Conservation (phyloP, 2,329 filamentous ascomycete species). For the Ophiostoma himal-ulmi region DNA sequence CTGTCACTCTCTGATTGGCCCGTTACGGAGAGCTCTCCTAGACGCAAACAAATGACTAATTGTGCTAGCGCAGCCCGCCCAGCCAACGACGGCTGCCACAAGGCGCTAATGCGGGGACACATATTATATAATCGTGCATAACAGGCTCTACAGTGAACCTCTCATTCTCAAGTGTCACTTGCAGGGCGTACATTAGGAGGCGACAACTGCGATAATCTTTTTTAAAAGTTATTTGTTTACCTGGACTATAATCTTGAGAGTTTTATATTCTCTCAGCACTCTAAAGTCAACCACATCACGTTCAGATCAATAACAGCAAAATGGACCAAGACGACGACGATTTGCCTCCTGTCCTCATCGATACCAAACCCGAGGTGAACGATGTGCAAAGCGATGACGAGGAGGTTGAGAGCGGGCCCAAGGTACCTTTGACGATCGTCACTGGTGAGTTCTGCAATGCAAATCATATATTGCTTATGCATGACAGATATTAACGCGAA, state of each 20-base stretch:
- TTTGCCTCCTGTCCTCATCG: conserved; percentile 58
- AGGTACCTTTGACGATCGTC: conserved; percentile 79
- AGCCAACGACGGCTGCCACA: conserved; percentile 14
- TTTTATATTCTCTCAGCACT: neutral
- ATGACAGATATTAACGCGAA: too few species aligned
- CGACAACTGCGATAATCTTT: neutral
- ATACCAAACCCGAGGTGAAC: conserved; percentile 36
- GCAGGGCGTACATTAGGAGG: neutral
- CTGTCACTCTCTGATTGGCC: neutral
- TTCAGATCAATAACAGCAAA: neutral
- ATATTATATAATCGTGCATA: neutral
- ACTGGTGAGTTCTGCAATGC: conserved; percentile 48
- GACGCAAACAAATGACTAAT: conserved; percentile 17
- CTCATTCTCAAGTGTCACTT: neutral
- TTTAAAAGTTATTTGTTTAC: too few species aligned
- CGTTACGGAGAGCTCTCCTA: conserved; percentile 5
- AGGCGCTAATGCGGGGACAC: conserved; percentile 12
- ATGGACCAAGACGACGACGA: conserved; percentile 51
- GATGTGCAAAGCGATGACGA: conserved; percentile 26
- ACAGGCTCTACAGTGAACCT: neutral
- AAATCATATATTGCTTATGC: neutral
- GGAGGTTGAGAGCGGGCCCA: conserved; percentile 49
- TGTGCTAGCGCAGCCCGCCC: conserved; percentile 13
- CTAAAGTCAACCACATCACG: neutral
- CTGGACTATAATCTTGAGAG: neutral